Base-by-base conservation (phyloP, 192 early-diverging fungal species). In the Backusella mclennaniae region DNA sequence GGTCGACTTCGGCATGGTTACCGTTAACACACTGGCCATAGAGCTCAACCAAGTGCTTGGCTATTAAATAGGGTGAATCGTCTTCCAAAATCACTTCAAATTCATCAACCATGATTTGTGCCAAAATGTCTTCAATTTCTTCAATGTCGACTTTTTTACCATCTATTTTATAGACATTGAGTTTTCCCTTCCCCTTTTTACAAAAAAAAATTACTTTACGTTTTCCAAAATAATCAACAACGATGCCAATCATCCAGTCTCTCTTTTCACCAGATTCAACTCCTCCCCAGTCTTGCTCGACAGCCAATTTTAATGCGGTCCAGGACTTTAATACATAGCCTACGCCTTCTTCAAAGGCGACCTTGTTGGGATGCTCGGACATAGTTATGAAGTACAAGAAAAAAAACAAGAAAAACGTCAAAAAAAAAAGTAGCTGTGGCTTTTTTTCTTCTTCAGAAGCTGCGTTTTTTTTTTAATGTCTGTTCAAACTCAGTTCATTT, bases 251-350 rank as follows among this genome's bases (percentile, higher is more conserved):
- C 79, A 94, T 84, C 85, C 87, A 86, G 21, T 89, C 90, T 52
- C 90, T 85, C 81, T 94, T 94, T n/a, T 88, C 89, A n/a, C 44
- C 76, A 7, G 90, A 88, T 33, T 89, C 86, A 6, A 78, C 80
- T 46, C 92, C 92, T 66, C 92, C 92, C 92, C 92, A 94, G 52
- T 86, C 85, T 70, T 89, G 85, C 39, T 92, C 85, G 1, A 94
- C 90, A 1, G 92, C 92, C 21, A 94, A 75, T 73, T 87, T 89
- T 35, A 94, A 81, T 21, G 92, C 92, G 17, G 91, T 92, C 92
- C 92, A 94, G 21, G 82, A 85, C 56, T 86, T 77, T 39, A 93
- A 84, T 41, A 93, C 66, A 75, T 88, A 89, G 35, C 85, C 76
- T 0, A 92, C 87, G 11, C 91, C 92, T 79, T 91, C 88, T 39